Evolutionary conservation across 2,329 filamentous ascomycete species (phyloP), one percentile per base, ranked within the genome.

Genomic region (Aspergillus sojae): DNA sequence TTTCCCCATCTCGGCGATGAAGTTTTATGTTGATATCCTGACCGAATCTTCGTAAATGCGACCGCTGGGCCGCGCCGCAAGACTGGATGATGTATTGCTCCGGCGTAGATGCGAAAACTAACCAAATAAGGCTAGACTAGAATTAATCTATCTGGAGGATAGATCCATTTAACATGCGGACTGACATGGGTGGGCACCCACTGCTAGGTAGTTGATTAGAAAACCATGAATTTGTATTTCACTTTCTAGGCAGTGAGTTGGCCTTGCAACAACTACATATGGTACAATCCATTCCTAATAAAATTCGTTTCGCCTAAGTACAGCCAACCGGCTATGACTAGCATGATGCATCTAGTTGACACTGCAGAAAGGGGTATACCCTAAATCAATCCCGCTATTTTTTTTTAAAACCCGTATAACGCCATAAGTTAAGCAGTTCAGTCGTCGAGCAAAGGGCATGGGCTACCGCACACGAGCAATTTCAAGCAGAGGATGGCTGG

Each of bases 401-500:
- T 30, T 30, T 41, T 45, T 48, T 32, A 43, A 5, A 57, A 61
- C 26, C 30, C 54, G 32, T 41, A 41, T n/a, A 48, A 48, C 41
- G 53, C 53, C 39, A 36, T 48, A 36, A 45, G 7, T 54, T 19
- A 53, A n/a, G 26, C 28, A 30, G n/a, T 52, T 59, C 45, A 39
- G 26, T 59, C 32, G 32, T 59, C 45, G 52, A 36, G 30, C 32
- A n/a, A 32, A 32, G 28, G 9, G 48, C 28, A 52, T 14, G 16
- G 48, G 16, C 48, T 32, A 30, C 26, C 46, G 4, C 26, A 23
- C 46, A 50, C 12, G 30, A 58, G 14, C 11, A 57, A 58, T 50
- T 5, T 72, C 64, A 78, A 23, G 70, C 67, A 26, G 70, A 60
- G 54, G 71, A 56, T 3, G 74, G 65, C 45, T 78, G 77, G 68